These are phyloP conservation scores for Podaxis sp. DNA, from an alignment of 768 basidiomycete species.

Conservation along the genomic window DNA sequence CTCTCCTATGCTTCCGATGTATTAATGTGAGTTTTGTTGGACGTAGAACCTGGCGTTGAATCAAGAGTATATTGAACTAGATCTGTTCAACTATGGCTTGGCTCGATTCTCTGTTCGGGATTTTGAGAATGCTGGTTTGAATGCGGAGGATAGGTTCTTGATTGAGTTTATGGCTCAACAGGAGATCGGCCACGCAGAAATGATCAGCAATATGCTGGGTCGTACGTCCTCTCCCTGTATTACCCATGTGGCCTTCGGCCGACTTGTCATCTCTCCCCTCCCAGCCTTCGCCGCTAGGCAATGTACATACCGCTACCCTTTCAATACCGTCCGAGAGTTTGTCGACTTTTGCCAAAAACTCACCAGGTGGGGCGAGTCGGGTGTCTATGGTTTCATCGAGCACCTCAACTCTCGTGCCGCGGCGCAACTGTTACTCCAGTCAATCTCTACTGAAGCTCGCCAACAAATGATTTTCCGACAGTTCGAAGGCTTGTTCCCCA, in stretches of 20 bases:
- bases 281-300: conserved; percentile 41
- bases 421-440: conserved; percentile 48
- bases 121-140: conserved; percentile 51
- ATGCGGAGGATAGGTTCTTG: conserved; percentile 46
- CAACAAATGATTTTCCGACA: conserved; percentile 68
- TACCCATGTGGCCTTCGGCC: background rate
- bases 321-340: conserved; percentile 52
- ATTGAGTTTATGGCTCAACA: conserved; percentile 63
- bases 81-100: conserved; percentile 55
- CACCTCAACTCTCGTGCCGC: conserved; percentile 55
- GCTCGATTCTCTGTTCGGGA: conserved; percentile 49
- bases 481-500: conserved; percentile 56
- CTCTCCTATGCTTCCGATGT: background rate
- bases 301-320: conserved; percentile 55
- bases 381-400: conserved; percentile 60
- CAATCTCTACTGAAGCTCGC: conserved; percentile 56
- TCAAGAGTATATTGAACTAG: conserved; percentile 61
- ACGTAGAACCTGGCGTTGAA: conserved; percentile 49
- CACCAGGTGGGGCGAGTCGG: conserved; percentile 53
- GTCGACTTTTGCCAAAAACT: conserved; percentile 57
- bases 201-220: conserved; percentile 49
- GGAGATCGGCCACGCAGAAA: conserved; percentile 56
- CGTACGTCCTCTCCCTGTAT: background rate
- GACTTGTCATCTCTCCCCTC: conserved; percentile 8
- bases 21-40: background rate